A percentile compares a stretch with the other conserved stretches of the same genome.
phyloP scores from a whole-genome alignment of 1,139 yeast genomes.

The Kluyveromyces marxianus region DNA sequence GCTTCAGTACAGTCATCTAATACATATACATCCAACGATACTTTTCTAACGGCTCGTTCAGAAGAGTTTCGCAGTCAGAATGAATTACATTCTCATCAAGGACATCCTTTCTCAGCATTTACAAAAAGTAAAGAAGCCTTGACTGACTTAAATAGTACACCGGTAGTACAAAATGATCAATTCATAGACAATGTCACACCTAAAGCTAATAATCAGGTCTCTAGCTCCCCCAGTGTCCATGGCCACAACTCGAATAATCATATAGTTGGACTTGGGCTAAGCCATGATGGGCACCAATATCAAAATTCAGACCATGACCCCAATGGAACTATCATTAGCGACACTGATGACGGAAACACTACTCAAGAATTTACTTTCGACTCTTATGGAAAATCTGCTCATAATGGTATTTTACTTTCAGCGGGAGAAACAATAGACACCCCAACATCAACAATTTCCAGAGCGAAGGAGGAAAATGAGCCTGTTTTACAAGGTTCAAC shows the following conservation, averaged over 20 bases:
- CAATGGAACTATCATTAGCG: not conserved
- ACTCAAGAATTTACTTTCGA: not conserved
- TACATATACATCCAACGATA: constrained; percentile 1
- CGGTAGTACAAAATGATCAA: not conserved
- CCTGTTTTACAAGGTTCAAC: not conserved
- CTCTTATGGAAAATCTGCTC: not conserved
- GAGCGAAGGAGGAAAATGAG: not conserved
- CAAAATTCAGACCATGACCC: no score
- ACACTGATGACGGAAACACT: not conserved
- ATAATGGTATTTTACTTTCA: not conserved
- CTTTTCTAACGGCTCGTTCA: constrained; percentile 3
- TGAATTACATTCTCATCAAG: not conserved
- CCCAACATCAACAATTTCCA: not conserved
- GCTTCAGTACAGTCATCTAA: constrained; percentile 1
- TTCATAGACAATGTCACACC: not conserved
- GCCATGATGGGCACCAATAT: not conserved
- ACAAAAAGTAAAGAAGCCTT: not conserved
- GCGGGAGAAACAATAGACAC: not conserved
- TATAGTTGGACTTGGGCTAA: not conserved
- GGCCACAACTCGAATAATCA: not conserved
- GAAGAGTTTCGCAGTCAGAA: not conserved
- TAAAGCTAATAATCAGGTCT: not conserved
- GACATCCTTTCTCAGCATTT: not conserved
- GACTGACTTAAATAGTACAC: not conserved
- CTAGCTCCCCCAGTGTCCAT: not conserved